These are phyloP conservation scores for Fusarium staphyleae DNA, from an alignment of 2,329 filamentous ascomycete genomes.

Conservation along the genomic window DNA sequence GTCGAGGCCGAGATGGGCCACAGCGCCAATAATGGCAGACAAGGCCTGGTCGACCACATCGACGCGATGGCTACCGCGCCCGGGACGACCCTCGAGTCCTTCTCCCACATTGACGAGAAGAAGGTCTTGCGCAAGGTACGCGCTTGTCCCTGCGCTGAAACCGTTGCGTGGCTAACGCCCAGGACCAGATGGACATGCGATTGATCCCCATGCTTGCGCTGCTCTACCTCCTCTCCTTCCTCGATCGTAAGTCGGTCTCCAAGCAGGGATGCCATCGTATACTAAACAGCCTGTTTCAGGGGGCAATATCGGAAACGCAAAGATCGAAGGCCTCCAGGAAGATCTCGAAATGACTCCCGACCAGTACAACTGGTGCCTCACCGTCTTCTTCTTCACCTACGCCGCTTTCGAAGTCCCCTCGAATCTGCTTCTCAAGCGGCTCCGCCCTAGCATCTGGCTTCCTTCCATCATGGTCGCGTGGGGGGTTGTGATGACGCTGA, in stretches of 20 bases:
- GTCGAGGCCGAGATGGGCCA: slow-evolving; percentile 35
- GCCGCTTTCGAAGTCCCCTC: slow-evolving; percentile 78
- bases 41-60: slow-evolving; percentile 18
- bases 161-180: slow-evolving; percentile 9
- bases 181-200: slow-evolving; percentile 56
- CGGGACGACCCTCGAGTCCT: slow-evolving; percentile 34
- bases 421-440: slow-evolving; percentile 77
- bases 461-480: slow-evolving; percentile 76
- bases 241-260: slow-evolving; percentile 58
- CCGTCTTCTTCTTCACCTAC: slow-evolving; percentile 82
- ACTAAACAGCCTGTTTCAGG: slow-evolving; percentile 40
- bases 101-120: slow-evolving; percentile 54
- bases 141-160: accelerated
- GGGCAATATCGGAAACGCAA: slow-evolving; percentile 72
- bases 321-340: slow-evolving; percentile 65
- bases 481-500: slow-evolving; percentile 57
- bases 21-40: slow-evolving; percentile 5
- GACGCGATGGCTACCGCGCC: slow-evolving; percentile 24
- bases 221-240: slow-evolving; percentile 73
- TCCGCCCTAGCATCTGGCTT: slow-evolving; percentile 77
- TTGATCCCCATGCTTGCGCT: slow-evolving; percentile 69
- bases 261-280: accelerated
- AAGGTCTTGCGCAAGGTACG: slow-evolving; percentile 63
- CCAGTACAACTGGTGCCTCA: slow-evolving; percentile 75
- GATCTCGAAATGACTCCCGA: slow-evolving; percentile 64